phyloP scores from a whole-genome alignment of 2,329 filamentous ascomycete genomes.

The Westerdykella ornata region DNA sequence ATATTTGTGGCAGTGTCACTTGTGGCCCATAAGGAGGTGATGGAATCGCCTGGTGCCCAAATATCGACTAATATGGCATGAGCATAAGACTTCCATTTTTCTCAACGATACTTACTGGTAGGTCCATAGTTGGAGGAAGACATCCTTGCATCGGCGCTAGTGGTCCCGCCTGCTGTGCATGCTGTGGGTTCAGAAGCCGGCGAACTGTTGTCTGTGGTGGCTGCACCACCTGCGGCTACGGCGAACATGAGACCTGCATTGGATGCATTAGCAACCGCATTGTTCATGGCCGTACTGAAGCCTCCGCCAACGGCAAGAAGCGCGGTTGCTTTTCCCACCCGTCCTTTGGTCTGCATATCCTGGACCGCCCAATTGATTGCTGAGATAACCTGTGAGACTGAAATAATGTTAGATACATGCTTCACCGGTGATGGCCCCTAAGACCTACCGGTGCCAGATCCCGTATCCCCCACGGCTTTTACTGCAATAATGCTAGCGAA shows the following conservation, averaged over 20 bases:
- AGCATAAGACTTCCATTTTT: conserved; percentile 13
- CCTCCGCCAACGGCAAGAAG: conserved; percentile 17
- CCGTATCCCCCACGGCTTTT: conserved; percentile 4
- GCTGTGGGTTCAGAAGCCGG: conserved; percentile 26
- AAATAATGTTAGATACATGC: neutral
- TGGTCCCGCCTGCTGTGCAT: conserved; percentile 25
- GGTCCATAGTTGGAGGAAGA: conserved; percentile 13
- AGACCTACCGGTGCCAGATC: conserved; percentile 5
- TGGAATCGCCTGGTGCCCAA: conserved; percentile 27
- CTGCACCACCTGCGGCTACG: conserved; percentile 25
- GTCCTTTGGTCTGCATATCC: conserved; percentile 14
- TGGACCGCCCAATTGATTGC: conserved; percentile 17
- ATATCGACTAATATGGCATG: conserved; percentile 20
- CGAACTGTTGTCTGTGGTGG: conserved; percentile 13
- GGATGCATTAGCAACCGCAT: conserved; percentile 19
- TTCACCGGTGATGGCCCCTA: too few relatives aligned
- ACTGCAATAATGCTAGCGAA: conserved; percentile 3
- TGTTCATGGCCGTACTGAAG: conserved; percentile 17
- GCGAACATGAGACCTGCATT: conserved; percentile 22
- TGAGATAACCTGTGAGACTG: conserved; percentile 7
- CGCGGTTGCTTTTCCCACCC: conserved; percentile 12
- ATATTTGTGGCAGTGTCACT: conserved; percentile 15
- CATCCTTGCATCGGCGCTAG: conserved; percentile 6
- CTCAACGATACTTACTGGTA: conserved; percentile 3
- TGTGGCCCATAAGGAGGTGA: conserved; percentile 39